A percentile compares a stretch with the other conserved stretches of the same genome.
phyloP scores from a whole-genome alignment of 768 basidiomycete genomes.

The Chlorophyllum brunneum region DNA sequence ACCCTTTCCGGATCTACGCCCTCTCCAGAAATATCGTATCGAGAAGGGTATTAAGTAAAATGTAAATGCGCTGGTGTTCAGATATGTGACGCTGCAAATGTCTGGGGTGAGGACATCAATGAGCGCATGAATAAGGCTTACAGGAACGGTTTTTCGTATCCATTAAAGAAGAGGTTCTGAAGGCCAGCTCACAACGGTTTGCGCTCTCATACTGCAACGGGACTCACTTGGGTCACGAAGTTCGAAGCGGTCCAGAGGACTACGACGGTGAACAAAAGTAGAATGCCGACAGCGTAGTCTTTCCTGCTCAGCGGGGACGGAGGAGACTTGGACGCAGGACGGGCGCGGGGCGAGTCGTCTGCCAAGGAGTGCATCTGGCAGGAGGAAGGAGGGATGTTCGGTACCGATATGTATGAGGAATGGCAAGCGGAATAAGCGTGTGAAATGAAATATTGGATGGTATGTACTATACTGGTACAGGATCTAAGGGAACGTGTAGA shows the following conservation, averaged over 20 bases:
- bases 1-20: not conserved
- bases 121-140: constrained; percentile 17
- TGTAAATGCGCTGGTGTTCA: constrained; percentile 86
- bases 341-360: not conserved
- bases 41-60: constrained; percentile 30
- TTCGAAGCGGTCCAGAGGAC: constrained; percentile 86
- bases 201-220: not conserved
- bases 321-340: constrained; percentile 1
- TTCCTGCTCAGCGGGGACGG: constrained; percentile 19
- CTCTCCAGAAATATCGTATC: constrained; percentile 21
- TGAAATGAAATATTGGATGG: not conserved
- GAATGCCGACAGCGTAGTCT: constrained; percentile 55
- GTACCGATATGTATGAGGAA: constrained; percentile 3
- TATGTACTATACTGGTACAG: not conserved
- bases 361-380: constrained; percentile 9
- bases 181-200: not conserved
- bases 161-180: constrained; percentile 50
- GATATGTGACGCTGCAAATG: constrained; percentile 49
- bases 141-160: constrained; percentile 91
- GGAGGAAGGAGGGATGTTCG: not conserved
- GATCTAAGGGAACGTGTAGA: not conserved
- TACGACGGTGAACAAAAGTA: constrained; percentile 70
- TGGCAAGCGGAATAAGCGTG: constrained; percentile 5
- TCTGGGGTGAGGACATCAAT: not conserved
- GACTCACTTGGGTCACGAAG: constrained; percentile 76